Evolutionary conservation across 306 rosid genomes (phyloP), one percentile per base, ranked within the genome.

Genomic region (Myrica gale): DNA sequence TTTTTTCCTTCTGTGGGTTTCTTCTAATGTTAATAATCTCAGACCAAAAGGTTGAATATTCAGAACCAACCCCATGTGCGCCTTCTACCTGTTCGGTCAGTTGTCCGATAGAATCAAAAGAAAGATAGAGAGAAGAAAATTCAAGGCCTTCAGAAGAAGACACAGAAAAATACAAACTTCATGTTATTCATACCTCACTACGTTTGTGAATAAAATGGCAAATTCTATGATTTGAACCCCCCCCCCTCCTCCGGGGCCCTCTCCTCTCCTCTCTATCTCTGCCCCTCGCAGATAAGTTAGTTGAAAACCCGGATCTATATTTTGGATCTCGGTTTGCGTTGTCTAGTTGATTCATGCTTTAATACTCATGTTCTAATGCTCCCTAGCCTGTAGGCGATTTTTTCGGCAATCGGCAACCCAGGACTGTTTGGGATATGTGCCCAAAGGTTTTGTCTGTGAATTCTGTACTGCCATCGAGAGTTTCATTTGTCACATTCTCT

Each of bases 21-120:
- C 50, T 75, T 39, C 45, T 32, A n/a, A 44, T 44, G 73, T 37
- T 8, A 65, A 7, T 7, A 54, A 51, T 68, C 72, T 73, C 51
- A 46, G 83, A 43, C 13, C 6, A 3, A 57, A 55, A 60, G 79
- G 41, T 68, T 67, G 78, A 47, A 55, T 69, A 13, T 66, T 10
- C 58, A 39, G 26, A 45, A 44, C 44, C 68, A 74, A 66, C 76
- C 87, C 85, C 91, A 80, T 89, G 91, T 88, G 92, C 86, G 43
- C 79, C 23, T n/a, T 46, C 52, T 47, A 75, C 65, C 78, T 77
- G 68, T 75, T 83, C 57, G 73, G 83, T 60, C 82, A 82, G 71
- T 65, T 71, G 68, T 19, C 72, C 67, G 56, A 47, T 11, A 21
- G 79, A 80, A 41, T 42, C 76, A 81, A 37, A 79, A 41, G 55